Conservation (phyloP, 2,329 filamentous ascomycete species). For the Colletotrichum tropicale region DNA sequence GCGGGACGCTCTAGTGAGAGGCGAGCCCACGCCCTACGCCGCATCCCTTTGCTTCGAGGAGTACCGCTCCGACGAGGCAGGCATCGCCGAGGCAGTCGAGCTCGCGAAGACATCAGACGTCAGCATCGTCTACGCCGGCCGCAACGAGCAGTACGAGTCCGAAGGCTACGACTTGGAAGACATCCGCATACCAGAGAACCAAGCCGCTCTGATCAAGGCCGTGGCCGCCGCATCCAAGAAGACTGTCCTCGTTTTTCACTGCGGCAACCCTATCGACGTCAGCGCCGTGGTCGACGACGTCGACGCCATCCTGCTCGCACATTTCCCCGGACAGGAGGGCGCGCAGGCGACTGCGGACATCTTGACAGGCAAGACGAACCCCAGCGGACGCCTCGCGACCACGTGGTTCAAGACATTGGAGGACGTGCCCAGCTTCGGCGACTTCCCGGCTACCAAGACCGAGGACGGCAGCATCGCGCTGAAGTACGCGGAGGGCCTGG, state of each 20-base stretch:
- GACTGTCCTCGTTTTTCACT: conserved; percentile 10
- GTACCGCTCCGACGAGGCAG: neutral
- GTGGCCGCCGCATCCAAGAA: conserved; percentile 6
- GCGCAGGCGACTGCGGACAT: conserved; percentile 16
- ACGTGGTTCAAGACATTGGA: conserved; percentile 18
- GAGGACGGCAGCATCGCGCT: neutral
- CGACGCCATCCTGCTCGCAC: conserved; percentile 12
- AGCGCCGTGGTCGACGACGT: conserved; percentile 14
- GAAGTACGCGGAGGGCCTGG: neutral
- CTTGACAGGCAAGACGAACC: conserved; percentile 9
- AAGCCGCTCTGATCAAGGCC: conserved; percentile 13
- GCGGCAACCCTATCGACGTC: conserved; percentile 13
- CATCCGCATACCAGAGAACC: conserved; percentile 14
- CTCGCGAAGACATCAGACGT: conserved; percentile 5
- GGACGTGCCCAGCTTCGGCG: conserved; percentile 14
- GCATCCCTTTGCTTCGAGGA: conserved; percentile 17
- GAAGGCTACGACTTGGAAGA: conserved; percentile 19
- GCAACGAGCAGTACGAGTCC: conserved; percentile 20
- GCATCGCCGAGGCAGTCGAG: conserved; percentile 8
- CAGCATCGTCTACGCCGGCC: conserved; percentile 18
- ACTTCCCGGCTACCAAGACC: conserved; percentile 11
- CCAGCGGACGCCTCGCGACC: conserved; percentile 17
- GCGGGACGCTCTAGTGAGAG: neutral
- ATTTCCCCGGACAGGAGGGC: conserved; percentile 20
- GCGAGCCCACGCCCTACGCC: conserved; percentile 15